A percentile compares a stretch with the other conserved stretches of the same genome.
Conservation (phyloP, 2,329 filamentous ascomycete genomes). For the Penicillium sp. region DNA sequence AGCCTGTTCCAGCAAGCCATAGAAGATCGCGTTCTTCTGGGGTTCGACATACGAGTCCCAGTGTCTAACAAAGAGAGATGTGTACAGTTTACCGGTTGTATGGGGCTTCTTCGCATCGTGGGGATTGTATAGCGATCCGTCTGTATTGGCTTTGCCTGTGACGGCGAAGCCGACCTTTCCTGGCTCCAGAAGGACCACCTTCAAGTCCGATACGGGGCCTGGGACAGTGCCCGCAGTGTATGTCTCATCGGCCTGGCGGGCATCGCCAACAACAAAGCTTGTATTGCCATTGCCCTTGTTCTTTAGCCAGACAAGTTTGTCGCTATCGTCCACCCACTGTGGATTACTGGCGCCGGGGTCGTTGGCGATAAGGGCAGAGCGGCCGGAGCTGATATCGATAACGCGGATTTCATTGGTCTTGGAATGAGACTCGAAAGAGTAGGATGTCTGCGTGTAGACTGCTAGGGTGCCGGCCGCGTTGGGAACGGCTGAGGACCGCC, state of each 20-base stretch:
- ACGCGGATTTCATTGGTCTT: slow-evolving; percentile 50
- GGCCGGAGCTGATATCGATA: slow-evolving; percentile 44
- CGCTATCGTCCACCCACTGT: slow-evolving; percentile 46
- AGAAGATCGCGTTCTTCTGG: slow-evolving; percentile 53
- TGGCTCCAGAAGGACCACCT: slow-evolving; percentile 43
- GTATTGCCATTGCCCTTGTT: slow-evolving; percentile 48
- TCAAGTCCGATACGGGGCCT: slow-evolving; percentile 49
- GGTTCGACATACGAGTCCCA: slow-evolving; percentile 54
- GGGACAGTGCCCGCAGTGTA: slow-evolving; percentile 49
- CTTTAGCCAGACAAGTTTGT: slow-evolving; percentile 50
- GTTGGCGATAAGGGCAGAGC: slow-evolving; percentile 45
- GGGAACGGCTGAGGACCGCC: slow-evolving; percentile 47
- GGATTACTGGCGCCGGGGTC: slow-evolving; percentile 48
- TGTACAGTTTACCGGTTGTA: slow-evolving; percentile 51
- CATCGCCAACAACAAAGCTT: slow-evolving; percentile 46
- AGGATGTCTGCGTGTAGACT: slow-evolving; percentile 51
- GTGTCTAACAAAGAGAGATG: slow-evolving; percentile 53
- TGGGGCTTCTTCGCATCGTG: slow-evolving; percentile 49
- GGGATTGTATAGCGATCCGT: slow-evolving; percentile 52
- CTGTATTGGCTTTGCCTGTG: slow-evolving; percentile 48
- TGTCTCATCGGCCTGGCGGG: slow-evolving; percentile 39
- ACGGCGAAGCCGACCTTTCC: slow-evolving; percentile 49
- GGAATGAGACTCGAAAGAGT: slow-evolving; percentile 51
- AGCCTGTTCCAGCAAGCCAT: slow-evolving; percentile 47
- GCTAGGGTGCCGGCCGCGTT: slow-evolving; percentile 49